These are phyloP conservation scores for Oidiodendron maius DNA, from an alignment of 495 filamentous ascomycete genomes.

Conservation along the genomic window DNA sequence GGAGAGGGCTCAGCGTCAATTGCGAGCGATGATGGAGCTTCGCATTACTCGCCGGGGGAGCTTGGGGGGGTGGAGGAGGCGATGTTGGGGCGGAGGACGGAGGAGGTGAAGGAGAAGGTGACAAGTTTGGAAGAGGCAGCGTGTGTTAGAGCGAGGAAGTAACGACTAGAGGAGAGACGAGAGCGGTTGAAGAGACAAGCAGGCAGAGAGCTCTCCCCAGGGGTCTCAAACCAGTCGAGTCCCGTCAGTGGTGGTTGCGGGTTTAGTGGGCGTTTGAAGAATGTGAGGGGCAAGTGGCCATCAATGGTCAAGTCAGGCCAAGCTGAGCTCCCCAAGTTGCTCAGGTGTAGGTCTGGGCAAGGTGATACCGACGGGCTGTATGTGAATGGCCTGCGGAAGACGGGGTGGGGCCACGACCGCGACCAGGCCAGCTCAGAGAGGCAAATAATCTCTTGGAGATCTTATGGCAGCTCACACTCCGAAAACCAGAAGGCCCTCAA, in stretches of 20 bases:
- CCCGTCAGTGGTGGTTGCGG: constrained; percentile 15
- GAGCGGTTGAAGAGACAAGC: constrained; percentile 22
- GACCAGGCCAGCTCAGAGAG: too few species aligned
- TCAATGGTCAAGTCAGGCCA: too few species aligned
- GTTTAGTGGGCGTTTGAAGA: constrained; percentile 21
- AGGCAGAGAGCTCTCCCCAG: background rate
- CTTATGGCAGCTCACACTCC: too few species aligned
- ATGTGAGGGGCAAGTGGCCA: too few species aligned
- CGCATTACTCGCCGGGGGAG: too few species aligned
- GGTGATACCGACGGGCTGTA: too few species aligned
- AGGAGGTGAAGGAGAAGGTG: background rate
- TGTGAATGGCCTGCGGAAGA: too few species aligned
- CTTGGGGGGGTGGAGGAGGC: background rate
- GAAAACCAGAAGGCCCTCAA: too few species aligned
- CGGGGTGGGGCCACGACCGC: too few species aligned
- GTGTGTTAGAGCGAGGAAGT: constrained; percentile 9
- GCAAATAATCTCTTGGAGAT: too few species aligned
- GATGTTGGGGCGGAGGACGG: background rate
- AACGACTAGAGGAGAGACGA: background rate
- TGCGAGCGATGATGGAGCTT: constrained; percentile 4
- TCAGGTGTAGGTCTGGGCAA: too few species aligned
- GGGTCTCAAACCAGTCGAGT: constrained; percentile 14
- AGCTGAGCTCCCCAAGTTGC: too few species aligned
- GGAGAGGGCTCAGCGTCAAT: constrained; percentile 12
- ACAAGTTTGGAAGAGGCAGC: background rate